Percentiles rank a stretch among this genome's conserved stretches.
Conservation (phyloP, 768 basidiomycete genomes). For the Lactifluus echinatus region DNA sequence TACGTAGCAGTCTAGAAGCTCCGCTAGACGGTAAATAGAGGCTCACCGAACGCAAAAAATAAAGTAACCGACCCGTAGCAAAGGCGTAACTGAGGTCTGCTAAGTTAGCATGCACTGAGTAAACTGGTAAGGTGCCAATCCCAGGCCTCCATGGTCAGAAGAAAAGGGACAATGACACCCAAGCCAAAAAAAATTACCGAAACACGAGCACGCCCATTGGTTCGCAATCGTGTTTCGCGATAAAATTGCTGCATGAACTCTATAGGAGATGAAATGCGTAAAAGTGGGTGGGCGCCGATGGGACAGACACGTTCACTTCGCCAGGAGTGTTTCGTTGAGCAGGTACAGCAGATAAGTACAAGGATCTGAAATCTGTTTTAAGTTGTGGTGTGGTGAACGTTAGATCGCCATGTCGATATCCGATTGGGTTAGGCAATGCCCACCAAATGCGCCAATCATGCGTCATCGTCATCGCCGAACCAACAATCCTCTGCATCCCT, state of each 20-base stretch:
- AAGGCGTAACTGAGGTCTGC: too few species aligned
- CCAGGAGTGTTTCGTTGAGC: too few species aligned
- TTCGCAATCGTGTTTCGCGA: background rate
- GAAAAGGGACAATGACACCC: background rate
- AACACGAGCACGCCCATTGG: background rate
- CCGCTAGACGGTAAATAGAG: too few species aligned
- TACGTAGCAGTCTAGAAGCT: too few species aligned
- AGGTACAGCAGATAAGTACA: background rate
- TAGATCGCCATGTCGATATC: conserved; percentile 1
- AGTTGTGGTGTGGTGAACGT: background rate
- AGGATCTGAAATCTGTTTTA: background rate
- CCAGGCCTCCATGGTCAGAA: too few species aligned
- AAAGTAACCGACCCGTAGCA: too few species aligned
- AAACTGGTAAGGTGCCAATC: background rate
- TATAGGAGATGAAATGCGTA: background rate
- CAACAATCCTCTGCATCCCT: conserved; percentile 58
- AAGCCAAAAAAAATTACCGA: background rate
- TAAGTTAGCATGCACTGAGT: background rate
- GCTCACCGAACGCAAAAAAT: too few species aligned
- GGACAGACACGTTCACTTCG: background rate
- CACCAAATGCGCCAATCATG: conserved; percentile 21
- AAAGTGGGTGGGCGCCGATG: background rate
- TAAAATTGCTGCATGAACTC: background rate
- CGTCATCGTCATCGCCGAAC: conserved; percentile 70
- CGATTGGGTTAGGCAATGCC: background rate